Evolutionary conservation across 1,284 basidiomycete genomes (phyloP).

Genomic region (Cryptococcus sp.): DNA sequence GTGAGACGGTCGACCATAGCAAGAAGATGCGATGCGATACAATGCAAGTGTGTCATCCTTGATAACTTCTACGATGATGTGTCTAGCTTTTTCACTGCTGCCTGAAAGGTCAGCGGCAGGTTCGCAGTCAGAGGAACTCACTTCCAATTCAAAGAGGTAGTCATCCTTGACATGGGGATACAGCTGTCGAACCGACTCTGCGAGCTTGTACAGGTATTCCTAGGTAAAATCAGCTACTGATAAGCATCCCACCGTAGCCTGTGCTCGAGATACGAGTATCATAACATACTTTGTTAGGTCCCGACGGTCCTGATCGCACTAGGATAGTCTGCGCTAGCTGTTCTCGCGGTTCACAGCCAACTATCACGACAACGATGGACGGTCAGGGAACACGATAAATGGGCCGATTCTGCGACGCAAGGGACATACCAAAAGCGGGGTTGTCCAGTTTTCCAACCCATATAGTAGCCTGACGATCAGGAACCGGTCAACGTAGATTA

Average conservation of each 20-base stretch:
- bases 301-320: constrained; percentile 40
- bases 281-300: constrained; percentile 39
- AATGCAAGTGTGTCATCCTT: too few species aligned
- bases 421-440: constrained; percentile 43
- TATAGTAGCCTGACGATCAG: constrained; percentile 27
- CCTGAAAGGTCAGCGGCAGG: constrained; percentile 1
- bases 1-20: too few species aligned
- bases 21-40: too few species aligned
- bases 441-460: constrained; percentile 46
- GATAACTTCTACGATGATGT: too few species aligned
- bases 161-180: constrained; percentile 46
- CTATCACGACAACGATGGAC: constrained; percentile 13
- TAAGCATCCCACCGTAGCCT: not conserved
- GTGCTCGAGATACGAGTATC: not conserved
- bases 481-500: not conserved
- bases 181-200: constrained; percentile 40
- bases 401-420: too few species aligned
- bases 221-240: constrained; percentile 3
- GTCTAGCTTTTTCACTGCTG: constrained; percentile 8
- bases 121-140: constrained; percentile 14
- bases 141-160: constrained; percentile 46
- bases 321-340: constrained; percentile 31
- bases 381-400: not conserved
- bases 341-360: constrained; percentile 38
- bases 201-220: constrained; percentile 48